A percentile compares a stretch with the other conserved stretches of the same genome.
These are phyloP conservation scores for Umbelopsis vinacea DNA, from an alignment of 192 early-diverging fungal genomes.

Conservation along the genomic window DNA sequence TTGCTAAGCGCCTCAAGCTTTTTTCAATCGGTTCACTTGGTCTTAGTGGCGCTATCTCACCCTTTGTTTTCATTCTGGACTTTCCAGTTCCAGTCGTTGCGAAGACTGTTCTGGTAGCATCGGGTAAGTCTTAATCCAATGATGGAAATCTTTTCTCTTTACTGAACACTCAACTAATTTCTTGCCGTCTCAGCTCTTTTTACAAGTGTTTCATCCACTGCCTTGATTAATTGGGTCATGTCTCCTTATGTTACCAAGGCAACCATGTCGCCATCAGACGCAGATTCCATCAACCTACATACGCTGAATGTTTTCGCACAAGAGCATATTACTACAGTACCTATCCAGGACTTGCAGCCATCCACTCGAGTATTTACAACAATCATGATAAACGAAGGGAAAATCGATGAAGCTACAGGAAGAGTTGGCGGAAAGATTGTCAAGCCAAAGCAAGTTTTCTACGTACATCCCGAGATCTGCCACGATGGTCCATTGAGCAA, in stretches of 20 bases:
- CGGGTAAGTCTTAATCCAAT: slow-evolving; percentile 37
- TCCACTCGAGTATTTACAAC: slow-evolving; percentile 61
- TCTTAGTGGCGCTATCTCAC: slow-evolving; percentile 52
- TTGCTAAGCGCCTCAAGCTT: slow-evolving; percentile 56
- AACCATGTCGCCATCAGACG: slow-evolving; percentile 32
- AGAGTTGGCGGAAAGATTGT: slow-evolving; percentile 37
- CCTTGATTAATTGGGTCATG: slow-evolving; percentile 59
- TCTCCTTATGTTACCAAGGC: slow-evolving; percentile 61
- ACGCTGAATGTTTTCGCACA: slow-evolving; percentile 48
- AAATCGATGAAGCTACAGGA: slow-evolving; percentile 31
- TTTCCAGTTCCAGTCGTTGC: slow-evolving; percentile 52
- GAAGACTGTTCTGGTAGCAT: slow-evolving; percentile 49
- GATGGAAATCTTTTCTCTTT: not conserved
- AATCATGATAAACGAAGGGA: slow-evolving; percentile 47
- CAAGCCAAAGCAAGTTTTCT: slow-evolving; percentile 49
- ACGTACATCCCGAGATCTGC: slow-evolving; percentile 52
- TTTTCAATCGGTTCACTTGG: slow-evolving; percentile 60
- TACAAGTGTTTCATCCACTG: slow-evolving; percentile 62
- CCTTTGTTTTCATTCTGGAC: slow-evolving; percentile 56
- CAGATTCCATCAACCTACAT: slow-evolving; percentile 33
- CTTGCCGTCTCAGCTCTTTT: slow-evolving; percentile 40
- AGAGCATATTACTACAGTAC: slow-evolving; percentile 53
- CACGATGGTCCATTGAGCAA: slow-evolving; percentile 39
- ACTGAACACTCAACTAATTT: not conserved
- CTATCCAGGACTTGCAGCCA: slow-evolving; percentile 48